Conservation (phyloP, 2,329 filamentous ascomycete species). For the Atkinsonella hypoxylon region DNA sequence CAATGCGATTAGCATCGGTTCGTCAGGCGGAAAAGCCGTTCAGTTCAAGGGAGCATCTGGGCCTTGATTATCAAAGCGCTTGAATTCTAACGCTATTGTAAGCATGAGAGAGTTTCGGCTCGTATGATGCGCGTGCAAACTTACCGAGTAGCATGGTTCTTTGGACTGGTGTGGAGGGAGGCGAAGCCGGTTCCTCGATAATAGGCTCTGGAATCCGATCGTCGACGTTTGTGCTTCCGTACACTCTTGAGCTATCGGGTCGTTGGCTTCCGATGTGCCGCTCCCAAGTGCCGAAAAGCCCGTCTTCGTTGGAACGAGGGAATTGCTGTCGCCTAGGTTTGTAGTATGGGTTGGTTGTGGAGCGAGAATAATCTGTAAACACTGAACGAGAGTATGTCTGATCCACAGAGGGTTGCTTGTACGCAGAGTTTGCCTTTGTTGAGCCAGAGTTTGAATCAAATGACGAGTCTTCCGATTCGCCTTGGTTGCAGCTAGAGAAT, state of each 20-base stretch:
- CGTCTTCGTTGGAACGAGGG: constrained; percentile 5
- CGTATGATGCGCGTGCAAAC: constrained; percentile 1
- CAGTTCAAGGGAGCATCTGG: too few species aligned
- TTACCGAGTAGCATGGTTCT: constrained; percentile 19
- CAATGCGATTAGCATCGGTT: too few species aligned
- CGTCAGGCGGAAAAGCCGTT: too few species aligned
- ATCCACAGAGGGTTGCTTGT: not conserved
- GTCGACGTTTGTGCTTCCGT: not conserved
- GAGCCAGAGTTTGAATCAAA: constrained; percentile 1
- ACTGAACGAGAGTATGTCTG: constrained; percentile 2
- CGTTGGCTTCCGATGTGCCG: not conserved
- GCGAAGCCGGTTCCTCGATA: constrained; percentile 22
- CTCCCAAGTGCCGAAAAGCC: constrained; percentile 1
- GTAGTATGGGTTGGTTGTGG: constrained; percentile 23
- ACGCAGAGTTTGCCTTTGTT: not conserved
- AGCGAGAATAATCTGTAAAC: constrained; percentile 15
- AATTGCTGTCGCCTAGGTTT: constrained; percentile 14
- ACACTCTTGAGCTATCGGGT: not conserved
- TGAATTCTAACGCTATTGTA: not conserved
- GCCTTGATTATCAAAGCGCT: not conserved
- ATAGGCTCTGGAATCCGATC: constrained; percentile 19
- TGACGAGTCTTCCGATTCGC: not conserved
- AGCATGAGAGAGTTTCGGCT: not conserved
- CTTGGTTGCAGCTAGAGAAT: not conserved
- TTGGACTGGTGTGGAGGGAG: constrained; percentile 13